A percentile compares a stretch with the other conserved stretches of the same genome.
Evolutionary conservation across 768 basidiomycete species (phyloP).

Genomic region (Termitomyces sp.): DNA sequence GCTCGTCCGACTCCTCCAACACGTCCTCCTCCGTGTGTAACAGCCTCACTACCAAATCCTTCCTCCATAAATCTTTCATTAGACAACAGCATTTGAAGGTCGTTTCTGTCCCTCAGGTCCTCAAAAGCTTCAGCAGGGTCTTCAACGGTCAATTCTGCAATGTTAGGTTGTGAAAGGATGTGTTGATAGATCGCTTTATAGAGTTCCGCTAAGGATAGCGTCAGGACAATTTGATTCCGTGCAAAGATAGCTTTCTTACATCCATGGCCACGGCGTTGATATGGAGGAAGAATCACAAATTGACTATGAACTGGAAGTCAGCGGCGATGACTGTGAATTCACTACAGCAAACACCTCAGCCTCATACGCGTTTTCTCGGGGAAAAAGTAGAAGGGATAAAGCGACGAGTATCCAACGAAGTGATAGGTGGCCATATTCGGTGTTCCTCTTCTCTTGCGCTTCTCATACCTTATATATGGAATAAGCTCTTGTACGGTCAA

Average conservation of each 20-base stretch:
- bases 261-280: constrained; percentile 86
- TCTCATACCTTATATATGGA: constrained; percentile 62
- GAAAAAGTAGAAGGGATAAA: constrained; percentile 95
- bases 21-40: constrained; percentile 47
- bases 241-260: constrained; percentile 45
- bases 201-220: constrained; percentile 59
- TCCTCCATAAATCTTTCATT: constrained; percentile 66
- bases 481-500: background rate
- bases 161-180: constrained; percentile 54
- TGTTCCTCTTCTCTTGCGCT: constrained; percentile 54
- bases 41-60: constrained; percentile 46
- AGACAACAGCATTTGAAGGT: constrained; percentile 71
- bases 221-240: background rate
- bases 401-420: constrained; percentile 89
- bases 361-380: constrained; percentile 87
- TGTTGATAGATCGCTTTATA: constrained; percentile 84
- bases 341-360: constrained; percentile 54
- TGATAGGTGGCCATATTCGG: constrained; percentile 67
- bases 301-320: constrained; percentile 49
- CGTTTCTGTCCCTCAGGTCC: constrained; percentile 90
- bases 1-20: constrained; percentile 40
- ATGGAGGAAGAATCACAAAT: constrained; percentile 89
- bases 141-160: constrained; percentile 94
- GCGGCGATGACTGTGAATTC: background rate
- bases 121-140: constrained; percentile 98